phyloP scores from a whole-genome alignment of 108 stramenopile species.

The Skeletonema tropicum region DNA sequence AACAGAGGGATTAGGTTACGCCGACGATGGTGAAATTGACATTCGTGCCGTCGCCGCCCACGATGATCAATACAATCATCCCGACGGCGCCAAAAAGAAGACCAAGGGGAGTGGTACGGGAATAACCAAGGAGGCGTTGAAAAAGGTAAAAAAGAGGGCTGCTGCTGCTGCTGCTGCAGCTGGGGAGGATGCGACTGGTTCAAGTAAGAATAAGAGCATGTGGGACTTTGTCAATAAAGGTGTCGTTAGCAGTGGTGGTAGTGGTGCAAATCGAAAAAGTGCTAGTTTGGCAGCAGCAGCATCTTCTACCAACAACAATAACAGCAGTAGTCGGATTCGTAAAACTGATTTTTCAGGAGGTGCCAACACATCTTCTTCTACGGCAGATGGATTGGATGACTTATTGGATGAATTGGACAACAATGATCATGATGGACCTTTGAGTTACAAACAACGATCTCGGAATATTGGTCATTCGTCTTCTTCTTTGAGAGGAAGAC shows the following conservation, averaged over 20 bases:
- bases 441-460: neutral
- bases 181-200: neutral
- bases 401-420: constrained; percentile 60
- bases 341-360: constrained; percentile 1
- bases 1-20: constrained; percentile 94
- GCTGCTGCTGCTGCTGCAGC: neutral
- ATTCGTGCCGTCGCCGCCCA: constrained; percentile 65
- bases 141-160: constrained; percentile 66
- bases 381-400: constrained; percentile 45
- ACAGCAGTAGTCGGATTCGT: neutral
- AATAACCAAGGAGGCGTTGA: constrained; percentile 58
- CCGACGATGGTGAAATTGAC: constrained; percentile 97
- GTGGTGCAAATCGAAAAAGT: too few relatives aligned
- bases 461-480: neutral
- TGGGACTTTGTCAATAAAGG: constrained; percentile 82
- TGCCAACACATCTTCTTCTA: neutral
- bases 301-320: neutral
- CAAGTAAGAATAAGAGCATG: constrained; percentile 54
- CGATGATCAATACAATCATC: constrained; percentile 1
- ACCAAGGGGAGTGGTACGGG: neutral
- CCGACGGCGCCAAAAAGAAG: constrained; percentile 11
- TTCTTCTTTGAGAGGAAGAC: neutral
- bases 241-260: constrained; percentile 5
- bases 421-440: constrained; percentile 6
- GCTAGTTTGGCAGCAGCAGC: too few relatives aligned